phyloP scores from a whole-genome alignment of 75 land plant species.

The Pseudotsuga menziesii region DNA sequence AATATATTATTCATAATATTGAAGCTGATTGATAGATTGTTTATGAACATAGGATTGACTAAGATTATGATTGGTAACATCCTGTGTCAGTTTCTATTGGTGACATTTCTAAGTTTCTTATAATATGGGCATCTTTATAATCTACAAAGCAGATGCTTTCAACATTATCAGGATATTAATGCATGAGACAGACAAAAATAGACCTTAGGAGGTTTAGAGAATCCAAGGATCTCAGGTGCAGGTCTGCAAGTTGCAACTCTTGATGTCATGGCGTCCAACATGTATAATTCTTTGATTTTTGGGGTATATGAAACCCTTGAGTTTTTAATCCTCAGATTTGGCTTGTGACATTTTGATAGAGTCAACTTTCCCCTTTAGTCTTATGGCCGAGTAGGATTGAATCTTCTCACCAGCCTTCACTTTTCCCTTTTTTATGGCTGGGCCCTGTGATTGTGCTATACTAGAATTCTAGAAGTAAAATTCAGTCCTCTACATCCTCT shows the following conservation, averaged over 20 bases:
- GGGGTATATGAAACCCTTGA: no score
- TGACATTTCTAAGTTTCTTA: neutral
- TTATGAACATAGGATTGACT: no score
- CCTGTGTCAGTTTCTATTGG: neutral
- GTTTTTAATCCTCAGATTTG: neutral
- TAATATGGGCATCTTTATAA: neutral
- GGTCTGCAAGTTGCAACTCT: neutral
- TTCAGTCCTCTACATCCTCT: no score
- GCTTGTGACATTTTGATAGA: neutral
- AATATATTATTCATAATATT: neutral
- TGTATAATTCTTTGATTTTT: neutral
- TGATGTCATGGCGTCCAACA: neutral
- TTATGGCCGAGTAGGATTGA: no score
- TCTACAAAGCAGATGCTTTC: neutral
- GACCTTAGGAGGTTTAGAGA: neutral
- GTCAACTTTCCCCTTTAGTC: no score
- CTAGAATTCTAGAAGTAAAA: no score
- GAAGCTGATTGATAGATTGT: neutral
- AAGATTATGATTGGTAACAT: no score
- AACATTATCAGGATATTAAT: neutral
- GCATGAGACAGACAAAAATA: neutral
- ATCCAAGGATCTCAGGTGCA: neutral
- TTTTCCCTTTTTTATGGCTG: no score
- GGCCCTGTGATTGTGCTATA: no score
- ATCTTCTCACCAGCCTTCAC: no score